These are phyloP conservation scores for Cichorium intybus DNA, from an alignment of 140 eudicot species.

Conservation along the genomic window DNA sequence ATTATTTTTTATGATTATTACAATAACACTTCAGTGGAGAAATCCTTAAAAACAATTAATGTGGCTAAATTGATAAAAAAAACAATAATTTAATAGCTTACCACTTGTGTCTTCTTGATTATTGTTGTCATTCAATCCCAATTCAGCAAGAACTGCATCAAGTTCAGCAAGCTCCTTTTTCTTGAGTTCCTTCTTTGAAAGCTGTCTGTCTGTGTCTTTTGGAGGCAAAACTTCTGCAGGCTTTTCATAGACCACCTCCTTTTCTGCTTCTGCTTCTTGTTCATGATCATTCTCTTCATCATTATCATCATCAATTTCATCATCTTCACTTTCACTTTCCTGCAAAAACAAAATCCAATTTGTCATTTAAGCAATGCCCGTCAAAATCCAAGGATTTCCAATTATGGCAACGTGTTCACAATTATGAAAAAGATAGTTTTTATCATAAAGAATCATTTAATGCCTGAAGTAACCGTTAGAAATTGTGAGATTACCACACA, in stretches of 20 bases:
- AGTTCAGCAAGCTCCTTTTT: slow-evolving; percentile 96
- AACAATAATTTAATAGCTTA: too few relatives aligned
- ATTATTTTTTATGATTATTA: too few relatives aligned
- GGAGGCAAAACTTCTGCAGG: slow-evolving; percentile 60
- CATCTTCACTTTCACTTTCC: slow-evolving; percentile 93
- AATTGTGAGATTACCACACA: neutral
- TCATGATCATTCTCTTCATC: slow-evolving; percentile 88
- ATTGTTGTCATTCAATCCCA: slow-evolving; percentile 60
- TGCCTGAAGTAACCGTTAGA: slow-evolving; percentile 1
- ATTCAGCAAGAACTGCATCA: slow-evolving; percentile 82
- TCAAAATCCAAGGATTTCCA: neutral
- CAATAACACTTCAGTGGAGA: too few relatives aligned
- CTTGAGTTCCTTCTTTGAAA: slow-evolving; percentile 85
- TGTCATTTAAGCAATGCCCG: neutral
- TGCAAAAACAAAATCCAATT: slow-evolving; percentile 5
- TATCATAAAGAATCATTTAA: neutral
- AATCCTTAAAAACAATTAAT: too few relatives aligned
- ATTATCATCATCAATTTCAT: slow-evolving; percentile 70
- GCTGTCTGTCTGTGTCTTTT: slow-evolving; percentile 86
- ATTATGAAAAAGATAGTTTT: neutral
- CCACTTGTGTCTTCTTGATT: slow-evolving; percentile 49
- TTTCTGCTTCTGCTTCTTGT: slow-evolving; percentile 47
- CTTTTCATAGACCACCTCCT: slow-evolving; percentile 47
- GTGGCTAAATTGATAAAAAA: too few relatives aligned
- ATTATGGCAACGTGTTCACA: neutral